phyloP scores from a whole-genome alignment of 495 filamentous ascomycete genomes.

The Penicillium verhagenii region DNA sequence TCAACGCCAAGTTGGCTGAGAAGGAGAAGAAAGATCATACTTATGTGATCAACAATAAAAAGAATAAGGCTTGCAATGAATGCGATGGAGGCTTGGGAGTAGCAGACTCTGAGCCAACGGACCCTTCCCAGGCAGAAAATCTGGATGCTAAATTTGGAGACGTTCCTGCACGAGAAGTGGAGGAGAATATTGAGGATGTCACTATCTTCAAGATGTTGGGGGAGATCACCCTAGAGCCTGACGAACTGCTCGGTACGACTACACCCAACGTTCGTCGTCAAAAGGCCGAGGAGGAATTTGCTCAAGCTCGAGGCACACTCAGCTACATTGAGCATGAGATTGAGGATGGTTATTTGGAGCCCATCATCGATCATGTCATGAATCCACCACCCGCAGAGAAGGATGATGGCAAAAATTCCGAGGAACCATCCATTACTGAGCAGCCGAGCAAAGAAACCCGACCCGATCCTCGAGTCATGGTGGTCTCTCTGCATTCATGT shows the following conservation, averaged over 20 bases:
- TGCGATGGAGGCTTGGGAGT: constrained; percentile 31
- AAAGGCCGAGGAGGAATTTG: constrained; percentile 30
- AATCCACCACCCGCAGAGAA: constrained; percentile 12
- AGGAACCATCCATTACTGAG: constrained; percentile 3
- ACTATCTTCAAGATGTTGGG: constrained; percentile 39
- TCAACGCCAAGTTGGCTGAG: constrained; percentile 66
- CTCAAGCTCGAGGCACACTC: constrained; percentile 34
- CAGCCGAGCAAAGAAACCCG: constrained; percentile 9
- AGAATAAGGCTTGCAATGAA: constrained; percentile 63
- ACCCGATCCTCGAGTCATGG: constrained; percentile 60
- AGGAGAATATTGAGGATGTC: constrained; percentile 33
- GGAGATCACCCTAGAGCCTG: constrained; percentile 35
- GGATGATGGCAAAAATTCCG: constrained; percentile 7
- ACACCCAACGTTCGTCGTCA: constrained; percentile 7
- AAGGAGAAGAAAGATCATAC: constrained; percentile 55
- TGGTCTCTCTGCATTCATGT: constrained; percentile 94
- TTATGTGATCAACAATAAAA: constrained; percentile 68
- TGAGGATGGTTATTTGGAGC: constrained; percentile 66
- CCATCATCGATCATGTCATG: constrained; percentile 69
- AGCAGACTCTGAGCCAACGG: constrained; percentile 26
- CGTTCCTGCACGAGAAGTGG: constrained; percentile 27
- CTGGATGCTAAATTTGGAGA: constrained; percentile 18
- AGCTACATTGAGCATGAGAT: constrained; percentile 55
- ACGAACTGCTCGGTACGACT: constrained; percentile 25
- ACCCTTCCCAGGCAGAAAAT: not conserved